Evolutionary conservation across 106 monocot species (phyloP).

Genomic region (Chionographis japonica): DNA sequence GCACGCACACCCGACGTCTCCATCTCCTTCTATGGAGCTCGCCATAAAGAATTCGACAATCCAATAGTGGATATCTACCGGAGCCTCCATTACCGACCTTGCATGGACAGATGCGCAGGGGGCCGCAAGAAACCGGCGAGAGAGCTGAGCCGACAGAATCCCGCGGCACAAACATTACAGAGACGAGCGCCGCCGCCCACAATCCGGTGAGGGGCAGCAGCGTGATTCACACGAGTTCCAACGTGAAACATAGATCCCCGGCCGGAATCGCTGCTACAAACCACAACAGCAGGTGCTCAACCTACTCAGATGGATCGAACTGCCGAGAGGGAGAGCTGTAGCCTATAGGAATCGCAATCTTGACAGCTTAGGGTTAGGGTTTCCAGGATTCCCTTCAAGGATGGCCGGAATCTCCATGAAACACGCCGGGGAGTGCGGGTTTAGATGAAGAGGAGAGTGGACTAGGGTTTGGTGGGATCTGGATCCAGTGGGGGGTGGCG

Average conservation of each 20-base stretch:
- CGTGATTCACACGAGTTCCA: slow-evolving; percentile 1
- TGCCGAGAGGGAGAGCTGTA: too few species aligned
- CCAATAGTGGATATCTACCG: neutral
- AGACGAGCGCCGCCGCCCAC: slow-evolving; percentile 3
- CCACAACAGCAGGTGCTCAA: neutral
- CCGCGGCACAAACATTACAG: slow-evolving; percentile 6
- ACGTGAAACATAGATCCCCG: slow-evolving; percentile 7
- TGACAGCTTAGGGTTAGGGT: neutral
- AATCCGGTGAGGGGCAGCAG: neutral
- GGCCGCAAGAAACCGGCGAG: slow-evolving; percentile 1
- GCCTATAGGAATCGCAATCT: neutral
- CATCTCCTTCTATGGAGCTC: neutral
- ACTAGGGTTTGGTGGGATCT: neutral
- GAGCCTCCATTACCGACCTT: neutral
- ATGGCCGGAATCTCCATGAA: neutral
- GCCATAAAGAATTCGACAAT: neutral
- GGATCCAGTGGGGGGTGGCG: too few species aligned
- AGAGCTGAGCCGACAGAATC: neutral
- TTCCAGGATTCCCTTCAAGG: neutral
- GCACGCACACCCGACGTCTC: slow-evolving; percentile 8
- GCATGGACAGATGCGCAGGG: slow-evolving; percentile 14
- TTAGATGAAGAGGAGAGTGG: neutral
- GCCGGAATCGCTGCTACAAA: neutral
- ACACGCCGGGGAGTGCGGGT: too few species aligned
- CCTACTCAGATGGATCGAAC: too few species aligned